Conservation (phyloP, 1,139 yeast genomes). For the Dujonia santamariae region DNA sequence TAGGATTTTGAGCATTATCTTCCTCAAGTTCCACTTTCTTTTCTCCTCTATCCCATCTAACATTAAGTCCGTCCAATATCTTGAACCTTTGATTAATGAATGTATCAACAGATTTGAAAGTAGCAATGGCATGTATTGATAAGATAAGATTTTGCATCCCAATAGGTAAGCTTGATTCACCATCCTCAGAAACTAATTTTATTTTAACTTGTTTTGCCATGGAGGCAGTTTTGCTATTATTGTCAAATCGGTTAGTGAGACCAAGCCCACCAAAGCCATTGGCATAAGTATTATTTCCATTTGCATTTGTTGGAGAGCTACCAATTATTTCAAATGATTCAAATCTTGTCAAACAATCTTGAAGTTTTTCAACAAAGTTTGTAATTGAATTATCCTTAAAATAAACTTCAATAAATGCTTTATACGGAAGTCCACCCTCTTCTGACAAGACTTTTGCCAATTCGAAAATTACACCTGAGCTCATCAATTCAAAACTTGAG, state of each 20-base stretch:
- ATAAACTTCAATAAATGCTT: slow-evolving; percentile 50
- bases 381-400: slow-evolving; percentile 29
- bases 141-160: slow-evolving; percentile 44
- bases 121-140: slow-evolving; percentile 87
- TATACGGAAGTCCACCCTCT: slow-evolving; percentile 28
- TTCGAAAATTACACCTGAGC: slow-evolving; percentile 60
- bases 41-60: slow-evolving; percentile 7
- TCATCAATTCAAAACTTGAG: slow-evolving; percentile 74
- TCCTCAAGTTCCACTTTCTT: slow-evolving; percentile 11
- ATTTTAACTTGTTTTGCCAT: slow-evolving; percentile 74
- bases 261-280: slow-evolving; percentile 1
- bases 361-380: slow-evolving; percentile 53
- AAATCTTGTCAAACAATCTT: slow-evolving; percentile 70
- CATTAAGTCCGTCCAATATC: slow-evolving; percentile 21
- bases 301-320: slow-evolving; percentile 11
- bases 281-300: too few relatives aligned
- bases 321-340: slow-evolving; percentile 75
- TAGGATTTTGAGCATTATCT: slow-evolving; percentile 10
- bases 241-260: slow-evolving; percentile 8
- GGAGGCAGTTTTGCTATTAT: slow-evolving; percentile 49
- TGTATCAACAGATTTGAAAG: slow-evolving; percentile 68
- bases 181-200: slow-evolving; percentile 29
- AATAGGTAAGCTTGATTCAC: background rate
- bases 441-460: slow-evolving; percentile 41
- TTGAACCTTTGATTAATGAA: slow-evolving; percentile 46